Base-by-base conservation (phyloP, 2,329 filamentous ascomycete species). In the Arthrobotrys iridis region DNA sequence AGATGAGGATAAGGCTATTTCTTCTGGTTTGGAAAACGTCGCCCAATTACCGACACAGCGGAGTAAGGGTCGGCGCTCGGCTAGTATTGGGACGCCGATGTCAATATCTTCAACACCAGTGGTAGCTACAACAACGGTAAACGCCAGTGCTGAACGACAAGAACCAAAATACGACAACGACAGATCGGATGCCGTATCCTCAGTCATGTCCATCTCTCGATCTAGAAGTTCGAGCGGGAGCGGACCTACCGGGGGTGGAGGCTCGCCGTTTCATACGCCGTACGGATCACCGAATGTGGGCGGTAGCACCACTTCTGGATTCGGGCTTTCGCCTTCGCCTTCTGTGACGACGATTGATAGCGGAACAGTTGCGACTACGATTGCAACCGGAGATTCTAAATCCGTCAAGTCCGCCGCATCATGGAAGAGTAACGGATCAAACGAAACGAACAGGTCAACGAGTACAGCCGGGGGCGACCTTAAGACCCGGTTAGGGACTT, bases 101-200 rank as follows among this genome's bases (percentile, higher is more conserved):
- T 8, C 46, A n/a, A 66, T 62, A 43, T 48, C 64, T 8, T 50
- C 63, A 20, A 40, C 63, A 22, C 46, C 71, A 13, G 57, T 64
- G 5, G 48, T 58, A 20, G 71, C 63, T 8, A 76, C 64, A 4
- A 76, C 71, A 2, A 76, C 60, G 2, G 43, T 76, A 24, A 68
- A 68, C 15, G 71, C 71, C 7, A 66, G 37, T n/a, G 71, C 71
- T 3, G 71, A 76, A 22, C 60, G 70, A 28, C 71, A 76, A 20
- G 71, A 76, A 13, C 58, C 63, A n/a, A 76, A 70, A 22, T 70
- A 68, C 20, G 71, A 76, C 24, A 70, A 68, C 11, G 71, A 76
- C 15, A 68, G 33, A 24, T 68, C 63, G 13, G 71, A 76, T 15
- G 71, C 71, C 8, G 71, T 76, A 8, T 76, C 71, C 4, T 65